Evolutionary conservation across 371 early-diverging fungal genomes (phyloP), one percentile per base, ranked within the genome.

Genomic region (Mucor velutinosus): DNA sequence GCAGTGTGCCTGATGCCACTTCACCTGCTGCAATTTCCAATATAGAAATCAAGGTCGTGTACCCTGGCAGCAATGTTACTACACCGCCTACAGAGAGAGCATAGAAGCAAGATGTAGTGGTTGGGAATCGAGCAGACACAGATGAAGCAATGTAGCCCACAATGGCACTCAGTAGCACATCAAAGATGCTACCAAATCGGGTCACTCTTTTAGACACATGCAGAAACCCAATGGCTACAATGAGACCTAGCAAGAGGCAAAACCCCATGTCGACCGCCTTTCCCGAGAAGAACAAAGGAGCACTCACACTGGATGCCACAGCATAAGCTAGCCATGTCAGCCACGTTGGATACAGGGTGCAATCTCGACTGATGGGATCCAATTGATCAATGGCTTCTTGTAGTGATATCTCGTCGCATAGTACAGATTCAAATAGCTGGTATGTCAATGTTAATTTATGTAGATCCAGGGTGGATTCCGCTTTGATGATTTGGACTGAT

Each of bases 21-120:
- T 92, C 90, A 12, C 93, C 86, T 17, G 92, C 87, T 3, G 89
- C 83, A 8, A 94, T 82, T 69, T 94, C 94, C 21, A 93, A 86
- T 57, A 93, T 84, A 21, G 88, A 76, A 17, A 87, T 81, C 7
- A 92, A 86, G 19, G 93, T 85, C 0, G 86, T 76, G 41, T 87
- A 80, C 8, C 92, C 92, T 1, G 92, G 92, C 17, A 92, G 78
- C 41, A 90, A 67, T 32, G 83, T 82, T 25, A 88, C 83, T 7
- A 89, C 78, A 19, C 87, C 89, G 0, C 85, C 82, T n/a, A 92
- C 62, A 12, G 87, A 84, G 32, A 91, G 80, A 1, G 87, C 83
- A 47, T 85, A 73, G 51, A 82, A 80, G 62, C 90, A 87, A 32
- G 70, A 41, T 5, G 41, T 63, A 6, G 56, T 39, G 14, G 63